Evolutionary conservation across 805 yeast genomes (phyloP), one percentile per base, ranked within the genome.

Genomic region (Saturnispora sanitii): DNA sequence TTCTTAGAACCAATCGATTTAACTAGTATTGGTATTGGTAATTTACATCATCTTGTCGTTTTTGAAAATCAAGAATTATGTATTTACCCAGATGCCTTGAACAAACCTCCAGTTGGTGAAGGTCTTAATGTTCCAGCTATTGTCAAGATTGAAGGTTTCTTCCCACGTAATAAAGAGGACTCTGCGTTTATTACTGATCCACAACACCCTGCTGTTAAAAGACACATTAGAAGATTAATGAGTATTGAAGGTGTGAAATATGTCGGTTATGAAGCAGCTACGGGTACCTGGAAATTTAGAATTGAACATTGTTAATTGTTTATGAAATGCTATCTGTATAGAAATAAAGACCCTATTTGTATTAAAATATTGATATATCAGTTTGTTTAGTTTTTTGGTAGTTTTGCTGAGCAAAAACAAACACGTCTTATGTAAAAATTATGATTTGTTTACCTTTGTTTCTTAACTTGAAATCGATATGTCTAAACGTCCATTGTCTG

Each of bases 1-100:
- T 92, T 88, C 57, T 56, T 76, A 38, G 67, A 71, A 40, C 94
- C 96, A 0, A 94, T 92, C 35, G 96, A 92, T 59, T 67, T 92
- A 48, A 75, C 94, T 0, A 61, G 75, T 4, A 67, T 79, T 49
- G 70, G 81, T 3, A 71, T 79, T 13, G 72, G 77, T 34, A 72
- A 83, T 25, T 71, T 85, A 34, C 87, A 86, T 18, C 73, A 71
- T 18, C 51, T 83, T 15, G 71, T 90, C 31, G 63, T 69, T 2
- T 76, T 92, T 51, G 71, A 70, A 25, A 65, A 71, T 25, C 75
- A 74, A 50, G 64, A 75, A 12, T 78, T 83, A 57, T 65, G 73
- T 2, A 71, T 86, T 2, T 90, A 87, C 60, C 94, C 95, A 1
- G 79, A 80, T 41, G 74, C 71, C 17, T 61, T 66, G 7, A 58